These are phyloP conservation scores for Zalaria sp. DNA, from an alignment of 2,329 filamentous ascomycete genomes.

Conservation along the genomic window DNA sequence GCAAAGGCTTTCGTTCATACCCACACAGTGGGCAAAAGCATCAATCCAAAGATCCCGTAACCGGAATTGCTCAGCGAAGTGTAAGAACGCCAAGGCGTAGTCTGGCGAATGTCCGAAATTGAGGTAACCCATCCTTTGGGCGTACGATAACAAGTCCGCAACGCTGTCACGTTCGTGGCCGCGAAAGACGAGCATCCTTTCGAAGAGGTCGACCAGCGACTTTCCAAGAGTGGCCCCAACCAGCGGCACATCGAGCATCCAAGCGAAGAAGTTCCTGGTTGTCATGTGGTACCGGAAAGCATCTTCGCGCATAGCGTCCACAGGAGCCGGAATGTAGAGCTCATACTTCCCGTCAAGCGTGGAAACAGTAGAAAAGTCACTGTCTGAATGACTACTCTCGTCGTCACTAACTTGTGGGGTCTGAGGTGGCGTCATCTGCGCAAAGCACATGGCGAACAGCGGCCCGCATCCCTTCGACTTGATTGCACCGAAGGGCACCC, in stretches of 20 bases:
- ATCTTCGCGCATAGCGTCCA: constrained; percentile 36
- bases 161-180: constrained; percentile 33
- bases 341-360: constrained; percentile 27
- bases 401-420: constrained; percentile 9
- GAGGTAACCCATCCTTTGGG: constrained; percentile 56
- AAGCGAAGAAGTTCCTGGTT: constrained; percentile 65
- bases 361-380: constrained; percentile 11
- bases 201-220: constrained; percentile 49
- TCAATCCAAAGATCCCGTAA: constrained; percentile 54
- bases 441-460: constrained; percentile 36
- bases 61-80: constrained; percentile 52
- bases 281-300: constrained; percentile 50
- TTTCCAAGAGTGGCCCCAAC: constrained; percentile 53
- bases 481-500: constrained; percentile 40
- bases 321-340: constrained; percentile 56
- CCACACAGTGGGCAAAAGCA: constrained; percentile 64
- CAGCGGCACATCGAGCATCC: constrained; percentile 48
- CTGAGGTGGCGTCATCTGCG: constrained; percentile 1
- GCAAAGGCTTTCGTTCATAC: constrained; percentile 53
- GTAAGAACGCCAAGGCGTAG: constrained; percentile 54
- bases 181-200: constrained; percentile 40
- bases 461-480: constrained; percentile 36
- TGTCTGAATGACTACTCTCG: constrained; percentile 10
- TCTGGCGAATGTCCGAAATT: constrained; percentile 51
- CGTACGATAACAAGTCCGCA: constrained; percentile 48